phyloP scores from a whole-genome alignment of 2,329 filamentous ascomycete species.

The Albophoma yamanashiensis region DNA sequence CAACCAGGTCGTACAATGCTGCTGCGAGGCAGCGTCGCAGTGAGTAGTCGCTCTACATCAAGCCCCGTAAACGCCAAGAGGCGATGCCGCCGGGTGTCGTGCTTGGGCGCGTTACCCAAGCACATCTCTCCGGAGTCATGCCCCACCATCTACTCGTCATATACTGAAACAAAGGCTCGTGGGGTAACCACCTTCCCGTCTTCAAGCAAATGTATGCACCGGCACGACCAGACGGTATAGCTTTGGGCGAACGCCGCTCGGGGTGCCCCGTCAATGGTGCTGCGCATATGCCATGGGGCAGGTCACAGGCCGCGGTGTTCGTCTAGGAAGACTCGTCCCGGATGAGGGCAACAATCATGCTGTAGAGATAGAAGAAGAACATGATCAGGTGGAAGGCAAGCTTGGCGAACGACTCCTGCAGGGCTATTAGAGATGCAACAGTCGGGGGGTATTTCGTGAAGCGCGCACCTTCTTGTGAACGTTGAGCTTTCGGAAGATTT shows the following conservation, averaged over 20 bases:
- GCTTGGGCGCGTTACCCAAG: not conserved
- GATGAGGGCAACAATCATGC: slow-evolving; percentile 96
- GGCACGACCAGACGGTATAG: not conserved
- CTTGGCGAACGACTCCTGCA: slow-evolving; percentile 95
- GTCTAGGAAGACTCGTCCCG: slow-evolving; percentile 76
- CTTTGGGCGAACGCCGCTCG: not conserved
- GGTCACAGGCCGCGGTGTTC: not conserved
- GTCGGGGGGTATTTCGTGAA: not conserved
- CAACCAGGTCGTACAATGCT: not conserved
- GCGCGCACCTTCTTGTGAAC: slow-evolving; percentile 85
- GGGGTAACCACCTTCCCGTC: not conserved
- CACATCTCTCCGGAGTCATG: not conserved
- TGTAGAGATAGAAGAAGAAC: slow-evolving; percentile 99
- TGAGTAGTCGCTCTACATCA: not conserved
- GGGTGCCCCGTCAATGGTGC: not conserved
- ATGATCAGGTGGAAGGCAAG: slow-evolving; percentile 97
- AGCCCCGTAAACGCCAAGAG: not conserved
- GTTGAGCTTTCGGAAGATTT: slow-evolving; percentile 98
- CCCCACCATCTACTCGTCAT: not conserved
- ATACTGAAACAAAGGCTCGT: not conserved
- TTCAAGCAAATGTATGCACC: not conserved
- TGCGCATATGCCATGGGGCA: not conserved
- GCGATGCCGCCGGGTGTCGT: not conserved
- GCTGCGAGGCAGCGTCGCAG: not conserved
- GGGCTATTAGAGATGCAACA: slow-evolving; percentile 10